phyloP scores from a whole-genome alignment of 148 eudicot species.

The Pouteria glomerata region DNA sequence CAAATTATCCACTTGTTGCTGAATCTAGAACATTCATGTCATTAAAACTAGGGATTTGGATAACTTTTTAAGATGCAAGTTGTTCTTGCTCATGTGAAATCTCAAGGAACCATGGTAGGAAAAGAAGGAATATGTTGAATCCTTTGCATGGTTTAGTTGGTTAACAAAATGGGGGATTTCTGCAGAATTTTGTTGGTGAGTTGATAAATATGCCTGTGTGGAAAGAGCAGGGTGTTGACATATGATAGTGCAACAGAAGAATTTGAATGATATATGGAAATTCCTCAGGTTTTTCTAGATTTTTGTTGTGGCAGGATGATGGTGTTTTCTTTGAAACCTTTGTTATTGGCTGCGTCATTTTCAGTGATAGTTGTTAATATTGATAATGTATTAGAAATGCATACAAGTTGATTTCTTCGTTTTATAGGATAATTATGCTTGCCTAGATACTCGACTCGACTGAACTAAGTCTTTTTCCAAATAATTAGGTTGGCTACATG shows the following conservation, averaged over 20 bases:
- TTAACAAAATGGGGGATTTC: neutral
- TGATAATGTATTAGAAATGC: neutral
- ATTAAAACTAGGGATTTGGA: neutral
- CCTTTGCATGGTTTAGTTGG: neutral
- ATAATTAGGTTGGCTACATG: no score
- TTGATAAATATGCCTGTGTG: neutral
- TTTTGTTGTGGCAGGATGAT: neutral
- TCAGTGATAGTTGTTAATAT: neutral
- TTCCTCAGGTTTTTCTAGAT: neutral
- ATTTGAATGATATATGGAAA: neutral
- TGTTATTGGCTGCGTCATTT: neutral
- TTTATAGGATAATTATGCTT: neutral
- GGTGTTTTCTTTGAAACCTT: neutral
- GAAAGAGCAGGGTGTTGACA: neutral
- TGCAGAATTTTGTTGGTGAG: neutral
- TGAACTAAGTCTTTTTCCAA: no score
- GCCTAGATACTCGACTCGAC: no score
- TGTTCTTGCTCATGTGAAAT: neutral
- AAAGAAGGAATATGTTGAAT: neutral
- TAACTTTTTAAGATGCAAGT: neutral
- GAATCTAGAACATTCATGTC: neutral
- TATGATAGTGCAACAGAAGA: neutral
- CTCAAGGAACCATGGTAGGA: neutral
- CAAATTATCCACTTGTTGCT: neutral
- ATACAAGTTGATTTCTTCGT: neutral